Conservation (phyloP, 345 rosid species). For the Linum tenue region DNA sequence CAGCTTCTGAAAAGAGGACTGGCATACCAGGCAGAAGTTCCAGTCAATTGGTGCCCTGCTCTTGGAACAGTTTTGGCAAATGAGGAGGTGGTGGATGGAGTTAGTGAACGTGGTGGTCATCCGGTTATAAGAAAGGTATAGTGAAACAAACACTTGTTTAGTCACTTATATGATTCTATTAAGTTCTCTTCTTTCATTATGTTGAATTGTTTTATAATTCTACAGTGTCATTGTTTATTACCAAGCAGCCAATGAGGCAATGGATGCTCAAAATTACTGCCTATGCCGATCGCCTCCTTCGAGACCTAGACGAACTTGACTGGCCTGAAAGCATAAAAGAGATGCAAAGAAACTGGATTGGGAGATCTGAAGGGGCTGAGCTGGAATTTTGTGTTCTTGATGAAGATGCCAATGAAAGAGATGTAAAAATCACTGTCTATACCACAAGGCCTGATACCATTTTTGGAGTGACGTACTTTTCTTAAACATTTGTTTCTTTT, state of each 20-base stretch:
- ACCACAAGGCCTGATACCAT: slow-evolving; percentile 90
- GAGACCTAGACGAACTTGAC: slow-evolving; percentile 83
- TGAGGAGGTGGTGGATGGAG: slow-evolving; percentile 96
- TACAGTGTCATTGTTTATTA: slow-evolving; percentile 92
- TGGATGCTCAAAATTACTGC: slow-evolving; percentile 97
- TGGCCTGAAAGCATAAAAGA: slow-evolving; percentile 95
- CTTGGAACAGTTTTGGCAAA: slow-evolving; percentile 98
- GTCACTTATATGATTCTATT: slow-evolving; percentile 5
- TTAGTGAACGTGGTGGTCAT: slow-evolving; percentile 94
- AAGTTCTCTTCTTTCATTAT: slow-evolving; percentile 25
- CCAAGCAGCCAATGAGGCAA: slow-evolving; percentile 99
- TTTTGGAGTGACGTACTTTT: slow-evolving; percentile 81
- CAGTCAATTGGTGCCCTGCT: slow-evolving; percentile 98
- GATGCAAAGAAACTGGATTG: slow-evolving; percentile 96
- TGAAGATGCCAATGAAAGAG: slow-evolving; percentile 42
- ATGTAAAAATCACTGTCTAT: slow-evolving; percentile 49
- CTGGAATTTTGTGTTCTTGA: slow-evolving; percentile 54
- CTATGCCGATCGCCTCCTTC: slow-evolving; percentile 83
- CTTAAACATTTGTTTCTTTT: slow-evolving; percentile 8
- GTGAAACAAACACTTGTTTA: slow-evolving; percentile 6
- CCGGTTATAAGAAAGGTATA: slow-evolving; percentile 91
- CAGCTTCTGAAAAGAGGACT: slow-evolving; percentile 89
- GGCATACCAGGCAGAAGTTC: slow-evolving; percentile 99
- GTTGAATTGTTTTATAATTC: slow-evolving; percentile 61
- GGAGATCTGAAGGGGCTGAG: slow-evolving; percentile 88